Evolutionary conservation across 2,329 filamentous ascomycete genomes (phyloP).

Genomic region (Botrytis tulipae): DNA sequence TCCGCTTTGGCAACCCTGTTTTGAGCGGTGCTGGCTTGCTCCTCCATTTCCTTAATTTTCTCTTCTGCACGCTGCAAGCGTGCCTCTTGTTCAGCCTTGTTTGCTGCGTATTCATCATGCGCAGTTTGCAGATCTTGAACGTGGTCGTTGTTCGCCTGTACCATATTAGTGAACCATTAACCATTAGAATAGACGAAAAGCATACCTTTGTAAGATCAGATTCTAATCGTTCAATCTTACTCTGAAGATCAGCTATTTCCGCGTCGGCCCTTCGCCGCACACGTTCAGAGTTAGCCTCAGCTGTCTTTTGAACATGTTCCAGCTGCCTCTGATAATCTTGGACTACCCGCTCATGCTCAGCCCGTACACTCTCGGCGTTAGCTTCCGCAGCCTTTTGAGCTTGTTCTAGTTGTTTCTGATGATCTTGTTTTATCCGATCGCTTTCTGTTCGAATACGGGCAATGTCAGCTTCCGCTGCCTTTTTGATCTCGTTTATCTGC

Average conservation of each 20-base stretch:
- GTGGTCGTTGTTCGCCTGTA: conserved; percentile 58
- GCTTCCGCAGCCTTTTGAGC: conserved; percentile 48
- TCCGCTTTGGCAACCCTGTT: conserved; percentile 40
- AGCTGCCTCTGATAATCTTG: conserved; percentile 45
- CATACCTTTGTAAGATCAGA: conserved; percentile 59
- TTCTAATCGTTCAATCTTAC: conserved; percentile 60
- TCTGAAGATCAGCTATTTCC: conserved; percentile 61
- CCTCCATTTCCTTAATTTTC: conserved; percentile 45
- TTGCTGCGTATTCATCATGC: conserved; percentile 50
- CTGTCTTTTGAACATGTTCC: conserved; percentile 48
- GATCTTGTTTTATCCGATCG: conserved; percentile 33
- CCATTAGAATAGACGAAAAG: background rate
- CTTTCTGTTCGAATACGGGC: conserved; percentile 46
- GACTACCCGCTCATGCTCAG: conserved; percentile 38
- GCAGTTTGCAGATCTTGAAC: conserved; percentile 58
- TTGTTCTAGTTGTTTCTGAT: conserved; percentile 47
- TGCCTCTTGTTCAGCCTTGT: conserved; percentile 37
- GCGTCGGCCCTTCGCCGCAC: conserved; percentile 53
- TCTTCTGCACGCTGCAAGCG: conserved; percentile 40
- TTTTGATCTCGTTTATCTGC: conserved; percentile 48
- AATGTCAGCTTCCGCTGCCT: conserved; percentile 48
- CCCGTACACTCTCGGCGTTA: conserved; percentile 48
- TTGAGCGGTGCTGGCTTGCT: conserved; percentile 36
- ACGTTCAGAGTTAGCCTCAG: conserved; percentile 51
- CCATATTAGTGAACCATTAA: conserved; percentile 27